Evolutionary conservation across 305 asterid genomes (phyloP).

Genomic region (Fraxinus floribunda): DNA sequence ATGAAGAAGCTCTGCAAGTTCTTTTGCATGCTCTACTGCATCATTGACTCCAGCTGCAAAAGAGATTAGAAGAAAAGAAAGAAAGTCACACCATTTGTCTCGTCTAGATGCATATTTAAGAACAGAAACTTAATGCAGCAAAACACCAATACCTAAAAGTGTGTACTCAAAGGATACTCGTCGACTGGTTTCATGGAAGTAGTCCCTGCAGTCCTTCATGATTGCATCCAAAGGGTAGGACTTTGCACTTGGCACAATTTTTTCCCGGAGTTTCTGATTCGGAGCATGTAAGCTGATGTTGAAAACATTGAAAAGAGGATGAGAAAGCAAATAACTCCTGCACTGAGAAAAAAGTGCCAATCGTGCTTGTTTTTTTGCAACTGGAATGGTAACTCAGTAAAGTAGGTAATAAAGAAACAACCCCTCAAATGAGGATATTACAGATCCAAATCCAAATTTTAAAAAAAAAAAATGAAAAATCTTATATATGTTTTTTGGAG

Average conservation of each 20-base stretch:
- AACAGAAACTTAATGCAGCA: slow-evolving; percentile 5
- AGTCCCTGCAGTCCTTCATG: slow-evolving; percentile 91
- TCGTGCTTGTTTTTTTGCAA: not conserved
- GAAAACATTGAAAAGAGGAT: slow-evolving; percentile 19
- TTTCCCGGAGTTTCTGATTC: slow-evolving; percentile 83
- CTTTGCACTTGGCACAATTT: slow-evolving; percentile 87
- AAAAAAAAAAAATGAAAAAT: not conserved
- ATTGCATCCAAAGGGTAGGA: slow-evolving; percentile 86
- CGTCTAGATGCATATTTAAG: not conserved
- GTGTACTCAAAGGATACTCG: slow-evolving; percentile 93
- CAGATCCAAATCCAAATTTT: not conserved
- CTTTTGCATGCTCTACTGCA: slow-evolving; percentile 64
- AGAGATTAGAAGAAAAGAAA: slow-evolving; percentile 14
- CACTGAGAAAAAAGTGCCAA: not conserved
- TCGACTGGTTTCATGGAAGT: slow-evolving; percentile 72
- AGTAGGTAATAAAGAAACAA: not conserved
- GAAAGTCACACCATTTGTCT: slow-evolving; percentile 6
- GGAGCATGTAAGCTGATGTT: slow-evolving; percentile 85
- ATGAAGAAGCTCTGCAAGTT: slow-evolving; percentile 75
- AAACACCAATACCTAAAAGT: slow-evolving; percentile 58
- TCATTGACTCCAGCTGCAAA: slow-evolving; percentile 87
- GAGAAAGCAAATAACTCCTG: slow-evolving; percentile 8
- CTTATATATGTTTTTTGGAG: not conserved
- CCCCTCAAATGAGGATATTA: not conserved
- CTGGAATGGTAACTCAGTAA: not conserved